Conservation (phyloP, 2,329 filamentous ascomycete species). For the Cephalotrichum gorgonifer region DNA sequence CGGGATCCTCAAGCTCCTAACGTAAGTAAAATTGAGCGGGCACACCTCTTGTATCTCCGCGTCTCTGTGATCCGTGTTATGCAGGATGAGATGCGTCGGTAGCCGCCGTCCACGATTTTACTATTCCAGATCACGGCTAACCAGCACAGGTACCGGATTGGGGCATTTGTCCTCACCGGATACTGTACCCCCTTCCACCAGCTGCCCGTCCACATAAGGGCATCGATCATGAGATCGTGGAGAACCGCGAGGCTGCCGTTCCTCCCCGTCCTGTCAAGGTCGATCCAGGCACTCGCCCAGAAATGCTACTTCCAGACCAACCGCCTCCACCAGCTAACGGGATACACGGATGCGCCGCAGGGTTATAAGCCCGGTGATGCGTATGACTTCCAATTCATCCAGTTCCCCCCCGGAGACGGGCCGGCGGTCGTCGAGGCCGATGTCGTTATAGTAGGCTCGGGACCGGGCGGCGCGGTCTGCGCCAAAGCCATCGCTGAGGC, state of each 20-base stretch:
- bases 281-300: slow-evolving; percentile 43
- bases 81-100: background rate
- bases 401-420: slow-evolving; percentile 45
- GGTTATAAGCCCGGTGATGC: slow-evolving; percentile 38
- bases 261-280: slow-evolving; percentile 45
- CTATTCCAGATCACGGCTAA: background rate
- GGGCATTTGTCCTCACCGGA: slow-evolving; percentile 53
- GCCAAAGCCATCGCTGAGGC: slow-evolving; percentile 74
- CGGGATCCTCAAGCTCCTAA: slow-evolving; percentile 26
- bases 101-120: background rate
- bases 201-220: slow-evolving; percentile 49
- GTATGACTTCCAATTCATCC: slow-evolving; percentile 51
- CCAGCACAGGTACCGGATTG: background rate
- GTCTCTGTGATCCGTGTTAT: background rate
- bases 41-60: background rate
- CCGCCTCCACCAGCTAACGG: slow-evolving; percentile 42
- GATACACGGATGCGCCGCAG: slow-evolving; percentile 44
- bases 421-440: slow-evolving; percentile 72
- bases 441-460: slow-evolving; percentile 76
- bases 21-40: slow-evolving; percentile 25
- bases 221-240: slow-evolving; percentile 56
- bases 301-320: slow-evolving; percentile 45
- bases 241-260: slow-evolving; percentile 41
- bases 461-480: slow-evolving; percentile 72
- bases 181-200: slow-evolving; percentile 50